These are phyloP conservation scores for Sporisorium reilianum DNA, from an alignment of 1,284 basidiomycete species.

Conservation along the genomic window DNA sequence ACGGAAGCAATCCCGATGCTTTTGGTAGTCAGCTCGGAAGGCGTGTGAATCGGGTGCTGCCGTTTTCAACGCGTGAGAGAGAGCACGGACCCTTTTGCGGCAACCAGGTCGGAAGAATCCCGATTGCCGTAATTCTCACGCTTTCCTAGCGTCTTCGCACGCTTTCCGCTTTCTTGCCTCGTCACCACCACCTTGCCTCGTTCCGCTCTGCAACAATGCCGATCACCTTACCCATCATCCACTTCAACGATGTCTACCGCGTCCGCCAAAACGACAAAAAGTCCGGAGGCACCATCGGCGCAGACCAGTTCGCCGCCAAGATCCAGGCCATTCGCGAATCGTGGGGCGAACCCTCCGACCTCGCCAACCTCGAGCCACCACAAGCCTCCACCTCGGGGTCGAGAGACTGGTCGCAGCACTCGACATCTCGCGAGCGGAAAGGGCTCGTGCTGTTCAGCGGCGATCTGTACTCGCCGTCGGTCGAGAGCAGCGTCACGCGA, in stretches of 20 bases:
- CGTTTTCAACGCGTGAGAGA: background rate
- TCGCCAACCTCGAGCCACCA: slow-evolving; percentile 33
- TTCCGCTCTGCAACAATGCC: slow-evolving; percentile 20
- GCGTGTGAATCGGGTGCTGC: slow-evolving; percentile 21
- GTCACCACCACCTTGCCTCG: background rate
- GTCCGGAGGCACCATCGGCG: slow-evolving; percentile 53
- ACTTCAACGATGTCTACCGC: slow-evolving; percentile 64
- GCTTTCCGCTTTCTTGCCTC: background rate
- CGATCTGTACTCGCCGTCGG: slow-evolving; percentile 79
- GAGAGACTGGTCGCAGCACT: slow-evolving; percentile 31
- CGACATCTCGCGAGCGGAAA: slow-evolving; percentile 35
- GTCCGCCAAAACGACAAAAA: slow-evolving; percentile 52
- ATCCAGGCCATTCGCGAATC: slow-evolving; percentile 50
- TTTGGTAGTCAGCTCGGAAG: background rate
- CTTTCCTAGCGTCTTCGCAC: background rate
- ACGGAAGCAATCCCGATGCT: slow-evolving; percentile 15
- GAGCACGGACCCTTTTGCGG: slow-evolving; percentile 27
- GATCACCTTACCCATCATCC: slow-evolving; percentile 54
- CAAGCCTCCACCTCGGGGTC: slow-evolving; percentile 9
- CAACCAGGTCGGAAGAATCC: background rate
- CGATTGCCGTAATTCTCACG: slow-evolving; percentile 12
- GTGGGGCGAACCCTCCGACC: slow-evolving; percentile 51
- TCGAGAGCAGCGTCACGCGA: slow-evolving; percentile 87
- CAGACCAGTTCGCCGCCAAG: slow-evolving; percentile 72
- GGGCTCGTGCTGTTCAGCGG: slow-evolving; percentile 89